phyloP scores from a whole-genome alignment of 306 rosid genomes.

The Casuarina glauca region DNA sequence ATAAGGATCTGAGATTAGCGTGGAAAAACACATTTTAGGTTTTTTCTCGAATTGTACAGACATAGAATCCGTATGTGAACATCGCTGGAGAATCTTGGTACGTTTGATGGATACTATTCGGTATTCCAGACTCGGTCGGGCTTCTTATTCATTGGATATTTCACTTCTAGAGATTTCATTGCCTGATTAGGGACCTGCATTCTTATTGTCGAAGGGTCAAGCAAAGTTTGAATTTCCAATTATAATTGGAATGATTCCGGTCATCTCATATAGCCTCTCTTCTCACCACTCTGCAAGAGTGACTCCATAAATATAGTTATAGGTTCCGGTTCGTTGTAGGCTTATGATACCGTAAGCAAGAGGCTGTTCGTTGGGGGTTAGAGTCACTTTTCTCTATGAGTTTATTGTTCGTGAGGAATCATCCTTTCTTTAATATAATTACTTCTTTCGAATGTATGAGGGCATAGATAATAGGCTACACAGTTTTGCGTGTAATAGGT shows the following conservation, averaged over 20 bases:
- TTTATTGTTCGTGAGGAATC: neutral
- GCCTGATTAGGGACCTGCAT: neutral
- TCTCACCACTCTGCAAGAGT: neutral
- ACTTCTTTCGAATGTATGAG: neutral
- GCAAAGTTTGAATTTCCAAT: no score
- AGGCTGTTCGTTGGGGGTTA: neutral
- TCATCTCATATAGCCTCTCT: neutral
- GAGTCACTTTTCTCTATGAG: neutral
- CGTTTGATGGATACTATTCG: neutral
- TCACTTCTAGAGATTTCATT: neutral
- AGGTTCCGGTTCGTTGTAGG: neutral
- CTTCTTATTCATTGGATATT: neutral
- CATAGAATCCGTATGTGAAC: neutral
- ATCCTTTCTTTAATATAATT: neutral
- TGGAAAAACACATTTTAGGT: neutral
- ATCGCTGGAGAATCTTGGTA: neutral
- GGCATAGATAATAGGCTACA: neutral
- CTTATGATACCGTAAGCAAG: neutral
- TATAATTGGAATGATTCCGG: neutral
- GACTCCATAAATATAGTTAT: neutral
- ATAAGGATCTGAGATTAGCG: neutral
- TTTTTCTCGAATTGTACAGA: neutral
- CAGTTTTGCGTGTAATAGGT: neutral
- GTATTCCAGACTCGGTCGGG: neutral
- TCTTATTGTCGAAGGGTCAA: neutral